Evolutionary conservation across 78 protist genomes (phyloP), one percentile per base, ranked within the genome.

Genomic region (Dictyostelium purpureum): DNA sequence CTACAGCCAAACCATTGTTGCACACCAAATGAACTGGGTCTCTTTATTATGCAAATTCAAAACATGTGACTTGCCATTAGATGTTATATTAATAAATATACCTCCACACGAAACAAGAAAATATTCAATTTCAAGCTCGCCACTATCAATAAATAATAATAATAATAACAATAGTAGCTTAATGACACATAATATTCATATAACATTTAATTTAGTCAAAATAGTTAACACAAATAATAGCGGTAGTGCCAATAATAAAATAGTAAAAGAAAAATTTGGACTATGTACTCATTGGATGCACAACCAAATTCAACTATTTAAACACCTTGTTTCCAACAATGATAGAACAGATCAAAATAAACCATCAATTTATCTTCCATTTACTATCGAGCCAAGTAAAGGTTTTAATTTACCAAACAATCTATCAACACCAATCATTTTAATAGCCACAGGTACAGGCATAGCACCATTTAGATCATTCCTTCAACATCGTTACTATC

Each of bases 401-500:
- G 26, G 40, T 67, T 83, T 83, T 33, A 56, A 54, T 40, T 40
- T 83, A 35, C 91, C 91, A 57, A 21, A 56, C 11, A 51, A 31
- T 31, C n/a, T 83, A 16, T 31, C 51, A 52, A 71, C 56, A 56
- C 91, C 91, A 16, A 52, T 83, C 4, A 73, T 83, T 4, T 59
- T 83, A 33, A 59, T 83, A 43, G 54, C 91, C 6, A 83, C 91
- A 1, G 91, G 91, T 28, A 83, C 91, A 6, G 91, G 91, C 1
- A 49, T 83, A 33, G 91, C 91, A 19, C 91, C 91, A 24, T 83
- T 83, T 59, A 11, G 79, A 21, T 51, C 91, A 28, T 83, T 73
- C n/a, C 63, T 83, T 6, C 74, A 66, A 6, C 91, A 83, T 59
- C 7, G 91, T 7, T 24, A 37, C 24, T 73, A 43, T 35, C 69